These are phyloP conservation scores for Diutina ranongensis DNA, from an alignment of 1,139 yeast genomes.

Conservation along the genomic window DNA sequence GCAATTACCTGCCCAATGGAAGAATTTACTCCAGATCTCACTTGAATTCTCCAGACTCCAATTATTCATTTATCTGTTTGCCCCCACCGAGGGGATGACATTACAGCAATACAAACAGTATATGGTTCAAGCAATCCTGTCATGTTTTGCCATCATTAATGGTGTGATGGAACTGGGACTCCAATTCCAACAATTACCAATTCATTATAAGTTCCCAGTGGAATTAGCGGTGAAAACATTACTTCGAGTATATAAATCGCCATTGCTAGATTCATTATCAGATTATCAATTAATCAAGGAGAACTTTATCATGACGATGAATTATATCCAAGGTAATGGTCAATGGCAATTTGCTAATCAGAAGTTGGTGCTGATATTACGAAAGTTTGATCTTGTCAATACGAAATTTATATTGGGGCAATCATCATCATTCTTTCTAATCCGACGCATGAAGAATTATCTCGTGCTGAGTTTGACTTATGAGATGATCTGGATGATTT, in stretches of 20 bases:
- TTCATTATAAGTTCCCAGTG: conserved; percentile 29
- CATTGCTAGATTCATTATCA: conserved; percentile 19
- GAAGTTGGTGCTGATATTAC: neutral
- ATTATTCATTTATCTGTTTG: conserved; percentile 25
- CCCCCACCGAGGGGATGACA: conserved; percentile 18
- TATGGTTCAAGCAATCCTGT: conserved; percentile 19
- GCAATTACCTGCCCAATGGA: neutral
- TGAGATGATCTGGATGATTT: conserved; percentile 32
- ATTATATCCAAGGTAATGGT: neutral
- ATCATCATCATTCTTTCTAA: conserved; percentile 17
- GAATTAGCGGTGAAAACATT: conserved; percentile 24
- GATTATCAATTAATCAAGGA: conserved; percentile 23
- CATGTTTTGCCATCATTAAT: conserved; percentile 20
- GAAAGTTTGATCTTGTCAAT: neutral
- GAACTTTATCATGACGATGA: conserved; percentile 15
- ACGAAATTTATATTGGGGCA: conserved; percentile 2
- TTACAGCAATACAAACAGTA: conserved; percentile 20
- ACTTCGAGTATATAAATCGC: conserved; percentile 26
- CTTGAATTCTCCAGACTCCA: conserved; percentile 31
- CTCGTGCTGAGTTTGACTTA: conserved; percentile 28
- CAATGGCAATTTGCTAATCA: neutral
- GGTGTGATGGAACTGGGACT: conserved; percentile 14
- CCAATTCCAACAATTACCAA: conserved; percentile 25
- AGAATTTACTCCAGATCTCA: conserved; percentile 21
- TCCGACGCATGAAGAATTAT: conserved; percentile 26